Evolutionary conservation across 495 filamentous ascomycete species (phyloP).

Genomic region (Cenococcum geophilum): DNA sequence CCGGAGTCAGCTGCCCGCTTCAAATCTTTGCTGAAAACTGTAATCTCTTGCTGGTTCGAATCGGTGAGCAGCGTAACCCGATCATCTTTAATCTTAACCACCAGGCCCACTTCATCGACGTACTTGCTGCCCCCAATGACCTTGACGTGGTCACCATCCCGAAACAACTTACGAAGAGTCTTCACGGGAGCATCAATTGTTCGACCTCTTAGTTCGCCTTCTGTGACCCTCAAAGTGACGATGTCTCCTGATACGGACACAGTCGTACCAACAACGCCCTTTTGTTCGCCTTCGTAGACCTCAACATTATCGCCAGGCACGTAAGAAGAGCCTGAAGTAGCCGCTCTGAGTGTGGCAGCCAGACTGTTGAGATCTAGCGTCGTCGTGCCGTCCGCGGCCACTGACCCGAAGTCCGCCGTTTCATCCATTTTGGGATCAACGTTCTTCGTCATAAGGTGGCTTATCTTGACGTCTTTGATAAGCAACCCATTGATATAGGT

Average conservation of each 20-base stretch:
- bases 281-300: constrained; percentile 93
- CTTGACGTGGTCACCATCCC: constrained; percentile 93
- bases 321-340: constrained; percentile 69
- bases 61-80: constrained; percentile 88
- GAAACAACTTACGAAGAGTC: constrained; percentile 88
- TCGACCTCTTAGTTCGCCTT: constrained; percentile 76
- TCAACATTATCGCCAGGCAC: constrained; percentile 90
- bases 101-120: constrained; percentile 92
- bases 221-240: constrained; percentile 78
- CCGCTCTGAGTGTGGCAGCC: constrained; percentile 76
- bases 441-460: constrained; percentile 70
- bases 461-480: constrained; percentile 88
- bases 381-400: constrained; percentile 83
- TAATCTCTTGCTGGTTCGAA: constrained; percentile 84
- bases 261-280: constrained; percentile 78
- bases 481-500: constrained; percentile 90
- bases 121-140: constrained; percentile 93
- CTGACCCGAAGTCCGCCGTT: constrained; percentile 85
- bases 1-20: constrained; percentile 87
- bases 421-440: constrained; percentile 94
- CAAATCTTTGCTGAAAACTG: constrained; percentile 96
- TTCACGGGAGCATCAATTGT: constrained; percentile 88
- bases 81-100: constrained; percentile 85
- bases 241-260: constrained; percentile 86
- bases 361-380: constrained; percentile 88